Conservation (phyloP, 345 rosid species). For the Iberis pinnata region DNA sequence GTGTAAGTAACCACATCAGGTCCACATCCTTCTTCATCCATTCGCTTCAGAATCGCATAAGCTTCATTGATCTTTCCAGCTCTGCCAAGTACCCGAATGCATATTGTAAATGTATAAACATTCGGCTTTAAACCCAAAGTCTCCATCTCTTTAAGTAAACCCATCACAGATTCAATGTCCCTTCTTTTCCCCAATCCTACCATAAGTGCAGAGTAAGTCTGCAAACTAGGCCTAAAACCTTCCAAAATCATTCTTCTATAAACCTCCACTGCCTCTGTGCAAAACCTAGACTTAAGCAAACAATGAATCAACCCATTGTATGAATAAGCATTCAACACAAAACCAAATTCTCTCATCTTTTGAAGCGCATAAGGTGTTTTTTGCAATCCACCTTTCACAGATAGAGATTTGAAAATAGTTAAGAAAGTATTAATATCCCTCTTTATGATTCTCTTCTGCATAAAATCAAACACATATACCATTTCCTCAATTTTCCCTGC, state of each 20-base stretch:
- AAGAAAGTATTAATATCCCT: conserved; percentile 58
- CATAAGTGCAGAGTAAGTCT: conserved; percentile 91
- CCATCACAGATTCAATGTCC: conserved; percentile 56
- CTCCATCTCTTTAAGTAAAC: conserved; percentile 76
- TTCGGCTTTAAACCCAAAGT: conserved; percentile 73
- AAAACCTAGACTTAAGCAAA: conserved; percentile 57
- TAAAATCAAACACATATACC: conserved; percentile 60
- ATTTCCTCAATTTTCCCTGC: conserved; percentile 57
- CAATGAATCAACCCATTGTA: conserved; percentile 75
- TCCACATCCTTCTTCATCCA: conserved; percentile 83
- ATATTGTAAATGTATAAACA: conserved; percentile 83
- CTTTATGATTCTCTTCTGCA: conserved; percentile 68
- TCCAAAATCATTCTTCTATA: conserved; percentile 68
- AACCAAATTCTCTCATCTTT: conserved; percentile 59
- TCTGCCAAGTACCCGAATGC: conserved; percentile 78
- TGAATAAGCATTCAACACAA: conserved; percentile 64
- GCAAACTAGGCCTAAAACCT: conserved; percentile 82
- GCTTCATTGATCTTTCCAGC: conserved; percentile 77
- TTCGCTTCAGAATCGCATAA: conserved; percentile 50
- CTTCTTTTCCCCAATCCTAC: conserved; percentile 84
- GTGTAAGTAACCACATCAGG: conserved; percentile 87
- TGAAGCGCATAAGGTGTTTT: conserved; percentile 47
- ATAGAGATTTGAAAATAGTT: conserved; percentile 51
- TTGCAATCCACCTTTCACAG: conserved; percentile 57
- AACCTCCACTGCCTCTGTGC: conserved; percentile 55